These are phyloP conservation scores for Suillus hirtellus DNA, from an alignment of 768 basidiomycete genomes.

Conservation along the genomic window DNA sequence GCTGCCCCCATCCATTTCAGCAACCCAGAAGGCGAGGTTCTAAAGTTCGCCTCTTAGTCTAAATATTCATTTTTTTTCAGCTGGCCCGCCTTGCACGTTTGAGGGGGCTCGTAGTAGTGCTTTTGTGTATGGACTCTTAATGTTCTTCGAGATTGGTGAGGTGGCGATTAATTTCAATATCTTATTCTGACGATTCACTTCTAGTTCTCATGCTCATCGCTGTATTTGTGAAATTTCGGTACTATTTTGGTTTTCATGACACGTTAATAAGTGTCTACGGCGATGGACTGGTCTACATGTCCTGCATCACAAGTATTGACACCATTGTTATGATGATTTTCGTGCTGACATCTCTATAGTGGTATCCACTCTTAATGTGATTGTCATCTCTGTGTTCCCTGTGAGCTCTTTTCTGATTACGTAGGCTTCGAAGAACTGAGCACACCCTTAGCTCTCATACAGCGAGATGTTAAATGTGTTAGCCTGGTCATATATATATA, in stretches of 20 bases:
- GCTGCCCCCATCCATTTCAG: no score
- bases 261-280: background rate
- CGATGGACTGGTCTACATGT: conserved; percentile 3
- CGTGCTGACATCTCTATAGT: background rate
- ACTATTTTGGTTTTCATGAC: background rate
- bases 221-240: background rate
- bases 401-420: background rate
- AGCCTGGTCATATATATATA: background rate
- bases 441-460: background rate
- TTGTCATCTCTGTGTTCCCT: background rate
- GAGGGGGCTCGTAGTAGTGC: conserved; percentile 1
- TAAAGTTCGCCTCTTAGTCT: no score
- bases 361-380: background rate
- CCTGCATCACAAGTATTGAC: background rate
- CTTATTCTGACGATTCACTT: background rate
- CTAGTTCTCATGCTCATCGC: conserved; percentile 3
- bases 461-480: background rate
- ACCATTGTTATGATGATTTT: background rate
- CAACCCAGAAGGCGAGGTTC: no score
- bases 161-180: background rate
- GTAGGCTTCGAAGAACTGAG: background rate
- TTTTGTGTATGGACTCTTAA: conserved; percentile 2
- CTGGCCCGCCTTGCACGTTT: background rate
- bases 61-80: background rate
- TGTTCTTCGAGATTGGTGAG: conserved; percentile 13